Evolutionary conservation across 1,284 basidiomycete species (phyloP).

Genomic region (Marasmius fiardii): DNA sequence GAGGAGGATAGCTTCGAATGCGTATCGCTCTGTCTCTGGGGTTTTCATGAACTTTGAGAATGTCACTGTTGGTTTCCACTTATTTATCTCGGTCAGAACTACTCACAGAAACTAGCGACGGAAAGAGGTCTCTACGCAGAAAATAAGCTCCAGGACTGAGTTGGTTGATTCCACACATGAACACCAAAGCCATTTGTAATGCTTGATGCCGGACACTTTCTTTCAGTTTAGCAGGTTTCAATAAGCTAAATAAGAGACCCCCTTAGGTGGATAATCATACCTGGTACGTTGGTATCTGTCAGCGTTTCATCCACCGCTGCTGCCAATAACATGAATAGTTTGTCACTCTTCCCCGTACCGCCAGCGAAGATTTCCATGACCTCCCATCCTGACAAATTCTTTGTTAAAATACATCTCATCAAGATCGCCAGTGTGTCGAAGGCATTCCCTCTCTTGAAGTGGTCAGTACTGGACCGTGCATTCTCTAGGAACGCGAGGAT

Average conservation of each 20-base stretch:
- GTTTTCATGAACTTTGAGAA: constrained; percentile 46
- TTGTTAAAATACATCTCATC: constrained; percentile 44
- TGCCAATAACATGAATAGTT: constrained; percentile 46
- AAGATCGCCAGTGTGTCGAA: constrained; percentile 47
- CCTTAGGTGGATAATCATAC: not conserved
- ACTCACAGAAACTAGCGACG: constrained; percentile 44
- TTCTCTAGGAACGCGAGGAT: constrained; percentile 37
- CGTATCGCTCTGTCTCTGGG: constrained; percentile 48
- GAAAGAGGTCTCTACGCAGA: constrained; percentile 55
- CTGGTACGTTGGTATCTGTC: not conserved
- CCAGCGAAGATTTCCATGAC: constrained; percentile 66
- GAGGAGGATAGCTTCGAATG: constrained; percentile 56
- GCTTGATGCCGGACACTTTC: constrained; percentile 48
- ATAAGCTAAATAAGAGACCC: too few relatives aligned
- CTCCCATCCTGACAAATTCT: constrained; percentile 63
- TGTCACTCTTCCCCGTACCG: constrained; percentile 52
- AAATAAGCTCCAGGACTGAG: constrained; percentile 69
- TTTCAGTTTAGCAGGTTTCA: constrained; percentile 19
- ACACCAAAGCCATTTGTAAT: constrained; percentile 53
- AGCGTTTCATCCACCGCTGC: not conserved
- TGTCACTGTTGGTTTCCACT: not conserved
- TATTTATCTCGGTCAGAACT: not conserved
- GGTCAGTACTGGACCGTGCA: constrained; percentile 29
- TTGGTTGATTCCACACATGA: constrained; percentile 54
- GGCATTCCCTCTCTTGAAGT: constrained; percentile 35